Evolutionary conservation across 441 rosid species (phyloP).

Genomic region (Pelargonium citronellum): DNA sequence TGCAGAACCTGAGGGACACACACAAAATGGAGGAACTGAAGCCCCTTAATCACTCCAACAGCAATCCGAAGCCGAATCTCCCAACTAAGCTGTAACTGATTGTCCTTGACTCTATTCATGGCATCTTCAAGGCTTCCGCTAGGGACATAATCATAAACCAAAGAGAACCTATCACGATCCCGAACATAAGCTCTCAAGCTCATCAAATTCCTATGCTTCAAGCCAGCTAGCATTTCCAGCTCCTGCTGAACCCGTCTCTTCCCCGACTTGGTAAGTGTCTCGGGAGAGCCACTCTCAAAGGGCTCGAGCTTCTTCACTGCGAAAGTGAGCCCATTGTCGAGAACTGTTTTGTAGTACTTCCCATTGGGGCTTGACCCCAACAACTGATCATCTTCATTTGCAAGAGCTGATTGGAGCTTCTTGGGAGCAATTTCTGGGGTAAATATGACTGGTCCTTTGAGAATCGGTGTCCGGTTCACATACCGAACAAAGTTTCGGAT

Average conservation of each 20-base stretch:
- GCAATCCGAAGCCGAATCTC: constrained; percentile 76
- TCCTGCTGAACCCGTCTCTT: constrained; percentile 73
- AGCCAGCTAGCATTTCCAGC: constrained; percentile 71
- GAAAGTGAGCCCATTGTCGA: constrained; percentile 69
- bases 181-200: constrained; percentile 82
- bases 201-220: constrained; percentile 79
- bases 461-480: constrained; percentile 70
- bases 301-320: constrained; percentile 77
- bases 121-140: constrained; percentile 81
- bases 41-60: constrained; percentile 80
- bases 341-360: constrained; percentile 61
- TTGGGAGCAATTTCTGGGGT: constrained; percentile 66
- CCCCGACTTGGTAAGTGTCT: constrained; percentile 48
- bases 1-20: constrained; percentile 70
- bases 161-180: constrained; percentile 57
- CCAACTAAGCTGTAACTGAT: constrained; percentile 67
- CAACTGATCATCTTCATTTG: constrained; percentile 45
- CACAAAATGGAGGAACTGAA: constrained; percentile 68
- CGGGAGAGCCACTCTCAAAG: constrained; percentile 53
- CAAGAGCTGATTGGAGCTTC: constrained; percentile 68
- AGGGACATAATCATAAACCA: constrained; percentile 76
- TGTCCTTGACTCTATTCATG: constrained; percentile 61
- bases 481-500: constrained; percentile 48
- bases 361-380: constrained; percentile 78
- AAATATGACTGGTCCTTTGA: constrained; percentile 86